Percentiles rank a stretch among this genome's conserved stretches.
Evolutionary conservation across 2,329 filamentous ascomycete genomes (phyloP).

Genomic region (Graphium sp.): DNA sequence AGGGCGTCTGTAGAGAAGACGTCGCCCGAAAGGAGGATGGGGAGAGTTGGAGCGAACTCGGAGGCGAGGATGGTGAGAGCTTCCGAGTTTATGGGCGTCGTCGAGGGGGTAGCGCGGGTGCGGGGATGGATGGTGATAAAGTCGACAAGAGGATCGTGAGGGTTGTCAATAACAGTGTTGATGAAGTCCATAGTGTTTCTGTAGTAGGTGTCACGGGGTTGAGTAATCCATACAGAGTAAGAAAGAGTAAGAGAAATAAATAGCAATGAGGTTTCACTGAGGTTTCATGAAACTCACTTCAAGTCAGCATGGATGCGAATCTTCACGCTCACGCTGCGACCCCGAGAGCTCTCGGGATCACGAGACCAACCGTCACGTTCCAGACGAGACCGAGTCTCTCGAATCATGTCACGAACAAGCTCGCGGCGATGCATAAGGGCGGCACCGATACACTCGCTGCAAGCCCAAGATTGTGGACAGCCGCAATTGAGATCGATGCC

Average conservation of each 20-base stretch:
- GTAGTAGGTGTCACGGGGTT: not conserved
- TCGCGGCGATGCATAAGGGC: slow-evolving; percentile 50
- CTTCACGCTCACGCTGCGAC: slow-evolving; percentile 50
- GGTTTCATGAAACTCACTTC: slow-evolving; percentile 16
- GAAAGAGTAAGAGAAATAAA: not conserved
- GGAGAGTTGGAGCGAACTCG: slow-evolving; percentile 35
- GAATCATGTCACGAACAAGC: slow-evolving; percentile 49
- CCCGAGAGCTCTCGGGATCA: slow-evolving; percentile 23
- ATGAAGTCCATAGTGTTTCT: slow-evolving; percentile 42
- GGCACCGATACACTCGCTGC: slow-evolving; percentile 49
- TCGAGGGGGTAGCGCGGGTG: slow-evolving; percentile 42
- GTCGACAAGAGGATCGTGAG: slow-evolving; percentile 34
- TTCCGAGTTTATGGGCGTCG: slow-evolving; percentile 41
- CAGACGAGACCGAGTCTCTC: slow-evolving; percentile 35
- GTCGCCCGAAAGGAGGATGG: slow-evolving; percentile 52
- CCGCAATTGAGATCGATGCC: slow-evolving; percentile 59
- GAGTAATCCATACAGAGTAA: not conserved
- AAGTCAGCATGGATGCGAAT: slow-evolving; percentile 52
- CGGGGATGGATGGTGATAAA: slow-evolving; percentile 57
- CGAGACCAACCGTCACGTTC: slow-evolving; percentile 32
- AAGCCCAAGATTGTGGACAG: slow-evolving; percentile 58
- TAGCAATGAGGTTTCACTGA: not conserved
- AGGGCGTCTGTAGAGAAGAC: slow-evolving; percentile 40
- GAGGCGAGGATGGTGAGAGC: slow-evolving; percentile 38
- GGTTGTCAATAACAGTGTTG: slow-evolving; percentile 39